Evolutionary conservation across 2,329 filamentous ascomycete species (phyloP), one percentile per base, ranked within the genome.

Genomic region (Claviceps paspali): DNA sequence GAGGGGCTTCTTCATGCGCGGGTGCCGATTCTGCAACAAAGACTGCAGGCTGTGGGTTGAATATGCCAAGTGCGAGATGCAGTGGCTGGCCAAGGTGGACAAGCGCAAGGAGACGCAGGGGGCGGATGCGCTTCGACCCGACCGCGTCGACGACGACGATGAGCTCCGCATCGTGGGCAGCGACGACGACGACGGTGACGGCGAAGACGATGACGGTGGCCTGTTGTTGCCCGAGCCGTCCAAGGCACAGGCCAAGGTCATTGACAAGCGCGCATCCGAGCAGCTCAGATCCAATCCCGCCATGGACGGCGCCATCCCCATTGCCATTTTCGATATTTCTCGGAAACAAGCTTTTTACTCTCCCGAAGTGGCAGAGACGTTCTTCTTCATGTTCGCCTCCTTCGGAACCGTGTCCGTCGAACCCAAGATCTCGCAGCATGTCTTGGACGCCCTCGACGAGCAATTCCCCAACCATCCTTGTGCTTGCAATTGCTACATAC

Each of bases 21-120:
- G 87, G 0, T 72, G 93, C 52, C 70, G 91, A 29, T 96, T 98
- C 58, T 95, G 87, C 62, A 84, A 79, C 36, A 73, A 65, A 34
- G 79, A 81, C 33, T 74, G 68, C 44, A 65, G 67, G 14, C 57
- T 98, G 36, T 98, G 88, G 86, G 54, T 93, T 24, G 84, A 94
- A 60, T 96, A 95, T 54, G 81, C 82, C 7, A 79, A 82, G 52
- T 70, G 88, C 51, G 91, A 98, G 65, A 85, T 94, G 76, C 79
- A 91, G 44, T 96, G 93, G 67, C 67, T 96, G 39, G 76, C 73
- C 36, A 86, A 82, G 61, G 76, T 96, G 51, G 76, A 82, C 41
- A 75, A 74, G 42, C 74, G 85, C 54, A 76, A 68, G 26, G 70
- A 74, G 34, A 68, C 81, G 51, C 49, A 52, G 12, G 49, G 49